These are phyloP conservation scores for Tulasnella sp. DNA, from an alignment of 768 basidiomycete genomes.

Conservation along the genomic window DNA sequence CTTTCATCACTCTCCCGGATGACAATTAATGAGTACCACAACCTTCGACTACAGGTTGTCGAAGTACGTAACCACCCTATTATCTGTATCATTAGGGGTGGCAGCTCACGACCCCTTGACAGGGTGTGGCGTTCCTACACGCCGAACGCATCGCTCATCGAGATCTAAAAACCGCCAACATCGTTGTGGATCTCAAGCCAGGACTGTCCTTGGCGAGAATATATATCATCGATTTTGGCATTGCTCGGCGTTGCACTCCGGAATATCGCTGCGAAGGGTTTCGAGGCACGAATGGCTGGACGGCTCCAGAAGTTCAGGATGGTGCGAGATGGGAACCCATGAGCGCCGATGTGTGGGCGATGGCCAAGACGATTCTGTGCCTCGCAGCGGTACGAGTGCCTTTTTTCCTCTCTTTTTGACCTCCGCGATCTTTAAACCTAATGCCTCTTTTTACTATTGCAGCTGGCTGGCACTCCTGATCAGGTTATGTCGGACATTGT, in stretches of 20 bases:
- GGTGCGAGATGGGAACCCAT: too few species aligned
- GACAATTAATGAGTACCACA: too few species aligned
- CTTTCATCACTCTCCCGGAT: too few species aligned
- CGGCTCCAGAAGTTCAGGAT: neutral
- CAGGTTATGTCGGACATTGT: too few species aligned
- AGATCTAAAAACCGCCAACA: constrained; percentile 7
- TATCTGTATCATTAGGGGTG: too few species aligned
- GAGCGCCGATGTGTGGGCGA: too few species aligned
- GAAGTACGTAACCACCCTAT: neutral
- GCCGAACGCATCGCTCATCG: constrained; percentile 1
- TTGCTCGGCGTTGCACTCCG: neutral
- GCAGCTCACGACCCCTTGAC: neutral
- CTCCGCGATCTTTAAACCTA: too few species aligned
- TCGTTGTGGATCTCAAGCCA: neutral
- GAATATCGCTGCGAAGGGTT: neutral
- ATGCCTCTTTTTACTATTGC: too few species aligned
- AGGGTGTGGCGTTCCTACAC: constrained; percentile 8
- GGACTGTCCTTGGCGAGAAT: neutral
- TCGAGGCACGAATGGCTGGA: neutral
- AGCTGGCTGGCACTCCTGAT: too few species aligned
- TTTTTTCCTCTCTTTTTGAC: too few species aligned
- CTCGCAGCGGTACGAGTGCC: too few species aligned
- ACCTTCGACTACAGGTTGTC: neutral
- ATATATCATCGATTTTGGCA: neutral
- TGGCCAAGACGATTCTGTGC: too few species aligned